Evolutionary conservation across 108 stramenopile genomes (phyloP).

Genomic region (Nitzschia sp.): DNA sequence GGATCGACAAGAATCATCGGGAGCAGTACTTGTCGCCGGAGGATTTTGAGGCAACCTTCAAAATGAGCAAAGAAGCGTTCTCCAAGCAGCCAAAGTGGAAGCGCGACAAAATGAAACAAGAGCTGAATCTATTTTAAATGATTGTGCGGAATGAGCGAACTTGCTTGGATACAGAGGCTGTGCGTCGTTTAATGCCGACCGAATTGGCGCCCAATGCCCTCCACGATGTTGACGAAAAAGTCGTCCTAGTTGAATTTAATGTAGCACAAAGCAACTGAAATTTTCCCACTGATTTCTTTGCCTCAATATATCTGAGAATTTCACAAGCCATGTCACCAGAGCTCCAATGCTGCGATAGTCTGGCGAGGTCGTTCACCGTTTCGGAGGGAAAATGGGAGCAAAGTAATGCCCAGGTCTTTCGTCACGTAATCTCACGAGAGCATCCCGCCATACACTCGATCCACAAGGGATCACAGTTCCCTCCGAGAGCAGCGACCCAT

Average conservation of each 20-base stretch:
- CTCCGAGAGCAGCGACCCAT: slow-evolving; percentile 26
- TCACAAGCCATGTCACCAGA: too few species aligned
- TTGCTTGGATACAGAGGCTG: too few species aligned
- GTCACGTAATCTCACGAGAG: slow-evolving; percentile 34
- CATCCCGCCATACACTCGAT: slow-evolving; percentile 43
- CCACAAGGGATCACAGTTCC: slow-evolving; percentile 48
- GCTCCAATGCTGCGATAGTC: too few species aligned
- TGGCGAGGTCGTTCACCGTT: too few species aligned
- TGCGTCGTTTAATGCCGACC: too few species aligned
- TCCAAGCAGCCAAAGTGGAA: slow-evolving; percentile 34
- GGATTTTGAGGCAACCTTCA: slow-evolving; percentile 31
- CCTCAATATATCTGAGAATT: too few species aligned
- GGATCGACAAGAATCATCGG: slow-evolving; percentile 24
- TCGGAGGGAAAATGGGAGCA: slow-evolving; percentile 48
- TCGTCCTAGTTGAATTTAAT: too few species aligned
- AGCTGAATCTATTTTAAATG: slow-evolving; percentile 11
- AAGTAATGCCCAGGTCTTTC: slow-evolving; percentile 53
- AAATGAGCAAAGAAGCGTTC: slow-evolving; percentile 42
- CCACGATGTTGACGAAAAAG: too few species aligned
- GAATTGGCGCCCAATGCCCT: too few species aligned
- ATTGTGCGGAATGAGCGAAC: too few species aligned
- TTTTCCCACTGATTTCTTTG: too few species aligned
- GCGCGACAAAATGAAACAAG: slow-evolving; percentile 21
- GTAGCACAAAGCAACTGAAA: too few species aligned
- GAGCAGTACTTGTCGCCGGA: slow-evolving; percentile 40